Evolutionary conservation across 1,139 yeast genomes (phyloP).

Genomic region (Zygotorulaspora mrakii): DNA sequence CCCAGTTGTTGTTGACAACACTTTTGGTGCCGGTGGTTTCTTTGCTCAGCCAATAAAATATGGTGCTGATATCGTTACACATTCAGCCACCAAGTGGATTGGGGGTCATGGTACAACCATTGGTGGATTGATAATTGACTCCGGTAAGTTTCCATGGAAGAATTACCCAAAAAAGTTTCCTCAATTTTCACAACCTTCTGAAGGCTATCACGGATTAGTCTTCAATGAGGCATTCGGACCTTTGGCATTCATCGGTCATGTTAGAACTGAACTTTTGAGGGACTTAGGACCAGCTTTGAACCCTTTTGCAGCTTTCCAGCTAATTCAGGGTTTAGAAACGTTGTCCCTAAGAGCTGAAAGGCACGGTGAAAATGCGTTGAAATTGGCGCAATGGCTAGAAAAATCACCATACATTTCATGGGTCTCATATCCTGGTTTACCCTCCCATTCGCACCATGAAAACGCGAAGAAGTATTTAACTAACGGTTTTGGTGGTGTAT

Average conservation of each 20-base stretch:
- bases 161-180: constrained; percentile 85
- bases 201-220: constrained; percentile 87
- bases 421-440: constrained; percentile 91
- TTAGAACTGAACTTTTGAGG: constrained; percentile 81
- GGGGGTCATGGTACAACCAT: constrained; percentile 97
- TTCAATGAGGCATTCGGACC: constrained; percentile 79
- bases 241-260: constrained; percentile 73
- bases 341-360: constrained; percentile 90
- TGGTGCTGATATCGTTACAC: constrained; percentile 83
- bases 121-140: constrained; percentile 86
- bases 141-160: constrained; percentile 90
- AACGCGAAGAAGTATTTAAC: constrained; percentile 75
- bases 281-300: constrained; percentile 87
- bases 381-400: constrained; percentile 75
- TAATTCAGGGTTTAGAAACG: constrained; percentile 90
- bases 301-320: constrained; percentile 84
- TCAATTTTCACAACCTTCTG: constrained; percentile 84
- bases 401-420: constrained; percentile 67
- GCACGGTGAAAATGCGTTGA: constrained; percentile 80
- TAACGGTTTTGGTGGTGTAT: constrained; percentile 79
- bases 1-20: constrained; percentile 93
- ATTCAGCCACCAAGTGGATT: constrained; percentile 97
- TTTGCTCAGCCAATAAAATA: constrained; percentile 78
- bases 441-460: constrained; percentile 77
- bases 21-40: constrained; percentile 96